Evolutionary conservation across 352 stramenopile genomes (phyloP).

Genomic region (Elongisporangium prolatum): DNA sequence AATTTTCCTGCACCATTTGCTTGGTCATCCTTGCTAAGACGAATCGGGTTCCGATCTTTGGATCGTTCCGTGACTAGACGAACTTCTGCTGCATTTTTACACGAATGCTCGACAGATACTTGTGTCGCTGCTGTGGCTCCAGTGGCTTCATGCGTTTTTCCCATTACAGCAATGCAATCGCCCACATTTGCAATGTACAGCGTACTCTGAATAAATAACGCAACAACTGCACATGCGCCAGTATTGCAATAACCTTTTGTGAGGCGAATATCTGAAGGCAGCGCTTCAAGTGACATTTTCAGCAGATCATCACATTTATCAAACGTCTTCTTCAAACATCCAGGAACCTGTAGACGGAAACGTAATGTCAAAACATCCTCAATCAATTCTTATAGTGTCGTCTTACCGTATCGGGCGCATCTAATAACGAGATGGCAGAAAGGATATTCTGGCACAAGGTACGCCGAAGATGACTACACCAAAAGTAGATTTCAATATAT

Average conservation of each 20-base stretch:
- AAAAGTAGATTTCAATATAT: no score
- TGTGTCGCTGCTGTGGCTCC: conserved; percentile 22
- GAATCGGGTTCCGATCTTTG: conserved; percentile 76
- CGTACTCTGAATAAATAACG: conserved; percentile 48
- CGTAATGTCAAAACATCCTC: no score
- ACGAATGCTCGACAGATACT: conserved; percentile 57
- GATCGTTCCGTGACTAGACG: conserved; percentile 56
- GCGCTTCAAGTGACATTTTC: conserved; percentile 43
- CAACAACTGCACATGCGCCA: conserved; percentile 55
- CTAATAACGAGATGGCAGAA: conserved; percentile 11
- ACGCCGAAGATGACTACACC: conserved; percentile 24
- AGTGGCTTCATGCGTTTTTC: conserved; percentile 39
- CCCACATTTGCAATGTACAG: conserved; percentile 90
- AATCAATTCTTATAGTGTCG: no score
- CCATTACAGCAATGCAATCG: conserved; percentile 88
- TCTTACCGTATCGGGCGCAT: conserved; percentile 17
- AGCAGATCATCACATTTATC: conserved; percentile 47
- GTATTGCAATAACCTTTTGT: conserved; percentile 73
- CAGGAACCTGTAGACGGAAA: conserved; percentile 12
- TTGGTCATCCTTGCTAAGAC: conserved; percentile 91
- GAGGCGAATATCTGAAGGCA: conserved; percentile 32
- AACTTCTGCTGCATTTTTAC: conserved; percentile 45
- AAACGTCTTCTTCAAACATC: conserved; percentile 35
- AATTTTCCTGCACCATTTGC: conserved; percentile 51
- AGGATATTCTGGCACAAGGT: conserved; percentile 37